Base-by-base conservation (phyloP, 179 eudicot species). In the Nepenthes alata region DNA sequence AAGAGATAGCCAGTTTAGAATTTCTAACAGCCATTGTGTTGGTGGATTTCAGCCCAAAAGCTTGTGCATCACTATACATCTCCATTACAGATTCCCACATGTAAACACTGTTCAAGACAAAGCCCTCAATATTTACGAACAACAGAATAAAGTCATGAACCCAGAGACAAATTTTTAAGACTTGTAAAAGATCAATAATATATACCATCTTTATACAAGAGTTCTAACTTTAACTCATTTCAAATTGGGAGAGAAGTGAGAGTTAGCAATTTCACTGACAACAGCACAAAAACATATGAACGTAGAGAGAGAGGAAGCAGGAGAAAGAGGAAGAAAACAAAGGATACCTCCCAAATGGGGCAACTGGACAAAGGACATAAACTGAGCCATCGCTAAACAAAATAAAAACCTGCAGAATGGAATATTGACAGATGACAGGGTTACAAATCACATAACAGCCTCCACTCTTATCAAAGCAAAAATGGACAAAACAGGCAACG, bases 291-390 rank as follows among this genome's bases (percentile, higher is more conserved):
- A 10, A 35, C 4, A 6, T 16, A 7, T 55, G 58, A 4, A 55
- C 41, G 4, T 34, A 10, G 41, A 2, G 41, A 57, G 36, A 57
- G 7, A 15, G 39, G 14, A 15, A 57, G 36, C 59, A 57, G 8
- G 41, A 15, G 14, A 4, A 35, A 11, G 55, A 56, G 12, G 25
- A 10, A 58, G 3, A 37, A 58, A 37, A 12, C 2, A 16, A 58
- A 37, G 41, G 11, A 4, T 80, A 93, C 98, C 98, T 87, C 82
- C 96, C 96, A 74, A 89, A 93, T 64, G 96, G 98, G 47, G 80
- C 93, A 69, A 93, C 83, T 45, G 98, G 98, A 72, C 98, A 93
- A 53, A 93, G 81, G 61, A 87, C 62, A 67, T 89, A 89, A 61
- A 83, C 73, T 41, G 88, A 82, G 48, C 98, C 98, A 71, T 93